phyloP scores from a whole-genome alignment of 1,139 yeast genomes.

The Hyphopichia khmerensis region DNA sequence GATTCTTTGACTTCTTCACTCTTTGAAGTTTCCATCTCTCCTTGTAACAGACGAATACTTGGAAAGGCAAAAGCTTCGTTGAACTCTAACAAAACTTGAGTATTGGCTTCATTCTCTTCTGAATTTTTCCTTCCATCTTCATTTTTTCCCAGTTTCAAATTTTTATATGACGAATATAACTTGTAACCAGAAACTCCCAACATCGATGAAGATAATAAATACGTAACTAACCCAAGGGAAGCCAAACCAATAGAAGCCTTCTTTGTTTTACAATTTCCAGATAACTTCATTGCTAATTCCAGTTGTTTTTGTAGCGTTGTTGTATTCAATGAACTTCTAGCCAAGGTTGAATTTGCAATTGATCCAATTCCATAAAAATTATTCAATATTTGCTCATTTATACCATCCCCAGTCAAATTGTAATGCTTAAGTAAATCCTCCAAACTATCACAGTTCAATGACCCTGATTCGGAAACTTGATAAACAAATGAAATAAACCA shows the following conservation, averaged over 20 bases:
- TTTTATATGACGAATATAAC: neutral
- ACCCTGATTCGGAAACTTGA: conserved; percentile 7
- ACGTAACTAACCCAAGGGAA: conserved; percentile 10
- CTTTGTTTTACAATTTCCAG: conserved; percentile 10
- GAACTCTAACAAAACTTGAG: neutral
- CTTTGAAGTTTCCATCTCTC: neutral
- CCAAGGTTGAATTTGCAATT: neutral
- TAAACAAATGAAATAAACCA: conserved; percentile 7
- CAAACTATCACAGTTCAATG: conserved; percentile 9
- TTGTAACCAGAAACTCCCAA: neutral
- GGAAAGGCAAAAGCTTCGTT: neutral
- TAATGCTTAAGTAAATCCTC: conserved; percentile 8
- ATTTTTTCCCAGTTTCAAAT: neutral
- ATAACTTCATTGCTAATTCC: conserved; percentile 8
- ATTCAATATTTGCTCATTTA: neutral
- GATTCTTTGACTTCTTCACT: neutral
- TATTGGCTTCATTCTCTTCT: neutral
- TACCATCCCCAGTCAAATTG: conserved; percentile 7
- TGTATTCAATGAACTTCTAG: neutral
- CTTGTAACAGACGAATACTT: neutral
- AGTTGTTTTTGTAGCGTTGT: conserved; percentile 5
- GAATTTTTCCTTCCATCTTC: neutral
- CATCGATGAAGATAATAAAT: conserved; percentile 7
- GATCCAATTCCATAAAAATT: neutral
- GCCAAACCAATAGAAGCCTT: conserved; percentile 10